These are phyloP conservation scores for Yamadazyma epiphylla DNA, from an alignment of 1,139 yeast genomes.

Conservation along the genomic window DNA sequence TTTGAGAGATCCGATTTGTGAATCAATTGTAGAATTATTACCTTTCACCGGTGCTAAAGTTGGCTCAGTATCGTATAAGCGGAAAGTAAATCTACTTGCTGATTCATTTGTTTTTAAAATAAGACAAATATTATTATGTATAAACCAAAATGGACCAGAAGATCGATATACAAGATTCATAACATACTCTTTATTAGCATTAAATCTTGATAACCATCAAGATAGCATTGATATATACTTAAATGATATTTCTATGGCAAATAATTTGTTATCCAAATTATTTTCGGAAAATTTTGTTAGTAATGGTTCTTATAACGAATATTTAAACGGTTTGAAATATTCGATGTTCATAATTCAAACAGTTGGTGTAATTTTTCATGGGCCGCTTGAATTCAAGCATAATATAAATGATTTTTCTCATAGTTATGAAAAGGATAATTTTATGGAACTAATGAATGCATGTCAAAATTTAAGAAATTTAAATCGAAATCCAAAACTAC, in stretches of 20 bases:
- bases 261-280: no score
- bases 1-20: slow-evolving; percentile 25
- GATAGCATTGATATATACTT: no score
- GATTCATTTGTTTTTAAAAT: no score
- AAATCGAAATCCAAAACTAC: background rate
- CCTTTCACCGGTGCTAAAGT: no score
- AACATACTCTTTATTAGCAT: slow-evolving; percentile 21
- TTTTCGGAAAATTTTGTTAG: background rate
- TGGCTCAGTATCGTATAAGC: no score
- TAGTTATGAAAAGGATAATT: background rate
- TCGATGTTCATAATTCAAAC: background rate
- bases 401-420: no score
- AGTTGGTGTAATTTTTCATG: background rate
- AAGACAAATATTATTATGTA: no score
- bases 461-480: background rate
- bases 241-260: background rate
- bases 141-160: background rate
- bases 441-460: background rate
- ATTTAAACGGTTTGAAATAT: background rate
- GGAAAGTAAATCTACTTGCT: no score
- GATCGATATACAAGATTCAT: slow-evolving; percentile 5
- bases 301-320: background rate
- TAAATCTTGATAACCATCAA: background rate
- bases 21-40: slow-evolving; percentile 11
- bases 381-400: background rate